These are phyloP conservation scores for Porphyrellus cyaneotinctus DNA, from an alignment of 768 basidiomycete species.

Conservation along the genomic window DNA sequence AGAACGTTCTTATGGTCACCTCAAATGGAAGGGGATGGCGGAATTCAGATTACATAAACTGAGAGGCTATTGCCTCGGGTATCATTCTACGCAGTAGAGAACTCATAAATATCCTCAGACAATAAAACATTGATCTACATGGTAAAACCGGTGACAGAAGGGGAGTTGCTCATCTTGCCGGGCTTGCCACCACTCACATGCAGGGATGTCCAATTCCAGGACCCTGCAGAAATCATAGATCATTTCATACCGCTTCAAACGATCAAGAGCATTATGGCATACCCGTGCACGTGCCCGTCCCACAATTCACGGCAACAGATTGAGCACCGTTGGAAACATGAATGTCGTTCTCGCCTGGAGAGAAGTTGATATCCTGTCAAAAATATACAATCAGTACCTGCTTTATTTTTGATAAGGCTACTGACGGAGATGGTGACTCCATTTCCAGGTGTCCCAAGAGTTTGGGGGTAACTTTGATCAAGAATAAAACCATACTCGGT, in stretches of 20 bases:
- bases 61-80: no score
- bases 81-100: no score
- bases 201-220: conserved; percentile 51
- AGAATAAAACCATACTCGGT: conserved; percentile 54
- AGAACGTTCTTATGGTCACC: neutral
- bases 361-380: conserved; percentile 47
- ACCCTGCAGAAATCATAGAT: conserved; percentile 28
- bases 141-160: conserved; percentile 32
- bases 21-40: conserved; percentile 5
- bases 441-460: conserved; percentile 50
- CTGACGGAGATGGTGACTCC: conserved; percentile 57
- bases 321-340: conserved; percentile 40
- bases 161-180: conserved; percentile 33
- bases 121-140: conserved; percentile 9
- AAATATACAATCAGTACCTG: neutral
- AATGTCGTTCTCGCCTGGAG: conserved; percentile 38
- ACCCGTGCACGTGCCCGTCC: conserved; percentile 48
- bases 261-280: conserved; percentile 2
- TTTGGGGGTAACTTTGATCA: conserved; percentile 57
- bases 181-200: conserved; percentile 40
- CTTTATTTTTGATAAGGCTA: neutral
- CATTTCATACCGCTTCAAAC: neutral
- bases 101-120: neutral
- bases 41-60: conserved; percentile 5
- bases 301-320: conserved; percentile 55